A percentile compares a stretch with the other conserved stretches of the same genome.
phyloP scores from a whole-genome alignment of 441 rosid species.

The Daphne laureola region DNA sequence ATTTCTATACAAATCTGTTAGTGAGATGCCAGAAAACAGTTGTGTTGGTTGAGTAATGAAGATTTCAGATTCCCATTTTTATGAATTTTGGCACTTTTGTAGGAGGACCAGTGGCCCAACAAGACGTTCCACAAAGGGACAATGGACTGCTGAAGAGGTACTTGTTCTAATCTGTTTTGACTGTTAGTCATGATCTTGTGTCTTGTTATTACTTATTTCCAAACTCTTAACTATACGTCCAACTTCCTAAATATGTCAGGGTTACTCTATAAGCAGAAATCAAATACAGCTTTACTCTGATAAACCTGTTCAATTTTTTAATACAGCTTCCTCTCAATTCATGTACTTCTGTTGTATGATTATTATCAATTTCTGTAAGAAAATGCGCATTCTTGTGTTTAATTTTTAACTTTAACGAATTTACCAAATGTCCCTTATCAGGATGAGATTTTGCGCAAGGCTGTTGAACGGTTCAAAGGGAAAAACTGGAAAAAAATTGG shows the following conservation, averaged over 20 bases:
- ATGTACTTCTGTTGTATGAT: background rate
- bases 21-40: background rate
- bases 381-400: background rate
- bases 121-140: constrained; percentile 97
- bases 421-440: constrained; percentile 20
- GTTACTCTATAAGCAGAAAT: no score
- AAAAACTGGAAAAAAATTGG: constrained; percentile 99
- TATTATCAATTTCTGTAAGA: background rate
- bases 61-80: background rate
- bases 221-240: no score
- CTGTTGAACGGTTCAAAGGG: constrained; percentile 93
- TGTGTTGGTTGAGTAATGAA: no score
- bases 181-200: no score
- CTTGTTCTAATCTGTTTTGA: constrained; percentile 8
- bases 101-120: constrained; percentile 98
- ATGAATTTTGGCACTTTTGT: constrained; percentile 14
- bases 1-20: background rate
- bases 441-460: constrained; percentile 90
- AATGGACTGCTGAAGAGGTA: constrained; percentile 99
- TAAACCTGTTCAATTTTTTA: background rate
- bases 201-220: no score
- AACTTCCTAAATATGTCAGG: no score
- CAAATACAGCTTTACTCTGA: no score
- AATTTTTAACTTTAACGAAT: constrained; percentile 2
- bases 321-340: background rate